phyloP scores from a whole-genome alignment of 345 rosid species.

The Citrus maxima region DNA sequence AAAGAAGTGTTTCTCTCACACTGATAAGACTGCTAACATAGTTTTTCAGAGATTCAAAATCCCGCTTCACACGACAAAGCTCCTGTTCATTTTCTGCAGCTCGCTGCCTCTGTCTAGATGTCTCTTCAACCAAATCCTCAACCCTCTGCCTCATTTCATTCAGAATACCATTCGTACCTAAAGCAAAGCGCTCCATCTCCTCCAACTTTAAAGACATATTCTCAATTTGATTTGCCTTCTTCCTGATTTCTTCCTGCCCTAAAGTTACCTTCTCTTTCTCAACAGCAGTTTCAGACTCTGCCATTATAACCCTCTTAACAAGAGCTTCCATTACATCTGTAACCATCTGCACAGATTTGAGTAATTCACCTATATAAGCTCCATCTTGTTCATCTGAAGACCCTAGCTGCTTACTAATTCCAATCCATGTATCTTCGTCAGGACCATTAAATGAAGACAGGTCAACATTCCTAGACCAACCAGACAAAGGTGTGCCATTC shows the following conservation, averaged over 20 bases:
- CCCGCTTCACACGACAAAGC: slow-evolving; percentile 80
- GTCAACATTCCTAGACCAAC: slow-evolving; percentile 49
- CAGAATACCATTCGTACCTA: slow-evolving; percentile 56
- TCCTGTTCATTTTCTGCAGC: slow-evolving; percentile 88
- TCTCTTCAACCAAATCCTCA: slow-evolving; percentile 84
- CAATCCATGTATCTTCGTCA: slow-evolving; percentile 44
- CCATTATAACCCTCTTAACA: slow-evolving; percentile 66
- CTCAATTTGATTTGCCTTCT: slow-evolving; percentile 64
- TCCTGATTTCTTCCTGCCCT: slow-evolving; percentile 65
- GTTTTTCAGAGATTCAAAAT: slow-evolving; percentile 79
- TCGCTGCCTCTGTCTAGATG: slow-evolving; percentile 64
- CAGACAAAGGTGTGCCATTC: slow-evolving; percentile 41
- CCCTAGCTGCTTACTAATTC: slow-evolving; percentile 38
- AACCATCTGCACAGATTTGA: slow-evolving; percentile 63
- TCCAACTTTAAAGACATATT: slow-evolving; percentile 66
- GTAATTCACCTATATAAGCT: slow-evolving; percentile 52
- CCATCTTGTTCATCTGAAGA: slow-evolving; percentile 52
- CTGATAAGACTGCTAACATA: slow-evolving; percentile 67
- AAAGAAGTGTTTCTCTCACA: slow-evolving; percentile 79
- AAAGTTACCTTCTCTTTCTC: slow-evolving; percentile 70
- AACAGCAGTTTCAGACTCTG: slow-evolving; percentile 69
- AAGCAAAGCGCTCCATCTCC: slow-evolving; percentile 70
- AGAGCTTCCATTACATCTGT: slow-evolving; percentile 69
- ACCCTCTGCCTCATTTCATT: slow-evolving; percentile 71
- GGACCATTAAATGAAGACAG: slow-evolving; percentile 43